These are phyloP conservation scores for Cocos nucifera DNA, from an alignment of 176 grass and related monocot genomes.

Conservation along the genomic window DNA sequence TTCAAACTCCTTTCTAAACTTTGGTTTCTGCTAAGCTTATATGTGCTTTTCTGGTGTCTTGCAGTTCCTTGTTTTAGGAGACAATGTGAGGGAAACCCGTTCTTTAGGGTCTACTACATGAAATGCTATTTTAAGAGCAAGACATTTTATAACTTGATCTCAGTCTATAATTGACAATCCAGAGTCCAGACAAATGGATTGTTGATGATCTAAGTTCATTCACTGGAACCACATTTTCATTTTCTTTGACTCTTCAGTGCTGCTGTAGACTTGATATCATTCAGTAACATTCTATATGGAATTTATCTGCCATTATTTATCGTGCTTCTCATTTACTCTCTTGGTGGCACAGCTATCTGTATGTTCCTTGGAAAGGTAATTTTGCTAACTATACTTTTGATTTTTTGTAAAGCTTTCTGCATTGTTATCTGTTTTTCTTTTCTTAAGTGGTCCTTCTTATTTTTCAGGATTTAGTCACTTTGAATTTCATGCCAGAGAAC, in stretches of 20 bases:
- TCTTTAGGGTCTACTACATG: constrained; percentile 94
- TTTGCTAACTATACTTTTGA: background rate
- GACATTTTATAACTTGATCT: constrained; percentile 93
- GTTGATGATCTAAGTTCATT: constrained; percentile 89
- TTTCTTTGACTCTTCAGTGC: constrained; percentile 90
- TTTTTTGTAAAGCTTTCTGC: background rate
- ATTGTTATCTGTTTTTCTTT: constrained; percentile 11
- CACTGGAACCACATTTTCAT: constrained; percentile 84
- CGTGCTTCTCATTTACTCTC: constrained; percentile 88
- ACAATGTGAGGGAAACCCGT: constrained; percentile 89
- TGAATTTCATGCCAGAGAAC: constrained; percentile 98
- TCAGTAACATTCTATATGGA: constrained; percentile 94
- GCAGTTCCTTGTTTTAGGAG: constrained; percentile 94
- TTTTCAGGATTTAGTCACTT: constrained; percentile 73
- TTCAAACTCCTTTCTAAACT: no score
- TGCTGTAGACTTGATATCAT: constrained; percentile 86
- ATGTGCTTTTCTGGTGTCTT: constrained; percentile 9
- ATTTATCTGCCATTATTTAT: constrained; percentile 88
- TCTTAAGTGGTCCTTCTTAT: background rate
- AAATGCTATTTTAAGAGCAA: constrained; percentile 74
- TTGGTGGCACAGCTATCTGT: constrained; percentile 82
- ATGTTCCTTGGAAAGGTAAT: constrained; percentile 88
- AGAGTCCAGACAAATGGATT: constrained; percentile 85
- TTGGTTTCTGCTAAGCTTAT: no score
- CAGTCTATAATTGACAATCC: constrained; percentile 93